A percentile compares a stretch with the other conserved stretches of the same genome.
Evolutionary conservation across 2,329 filamentous ascomycete species (phyloP).

Genomic region (Aspergillus ustus): DNA sequence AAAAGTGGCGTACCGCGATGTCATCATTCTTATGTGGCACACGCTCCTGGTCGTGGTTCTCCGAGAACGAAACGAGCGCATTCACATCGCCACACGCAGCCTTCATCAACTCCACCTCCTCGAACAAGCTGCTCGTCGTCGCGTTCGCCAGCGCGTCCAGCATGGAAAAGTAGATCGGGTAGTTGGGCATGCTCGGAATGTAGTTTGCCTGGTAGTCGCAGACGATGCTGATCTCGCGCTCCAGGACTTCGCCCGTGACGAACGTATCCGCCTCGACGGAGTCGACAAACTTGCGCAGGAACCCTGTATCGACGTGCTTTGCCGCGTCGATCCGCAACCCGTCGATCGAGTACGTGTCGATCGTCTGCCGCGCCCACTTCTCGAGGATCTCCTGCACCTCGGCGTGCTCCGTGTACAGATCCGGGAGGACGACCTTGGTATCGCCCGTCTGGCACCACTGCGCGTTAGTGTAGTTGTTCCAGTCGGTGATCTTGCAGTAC

Average conservation of each 20-base stretch:
- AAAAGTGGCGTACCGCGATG: slow-evolving; percentile 29
- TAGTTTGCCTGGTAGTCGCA: slow-evolving; percentile 47
- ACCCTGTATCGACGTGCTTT: slow-evolving; percentile 50
- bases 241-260: slow-evolving; percentile 52
- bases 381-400: slow-evolving; percentile 46
- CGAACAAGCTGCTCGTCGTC: slow-evolving; percentile 33
- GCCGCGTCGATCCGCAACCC: slow-evolving; percentile 57
- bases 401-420: slow-evolving; percentile 51
- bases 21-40: slow-evolving; percentile 60
- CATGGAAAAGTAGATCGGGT: slow-evolving; percentile 46
- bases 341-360: slow-evolving; percentile 53
- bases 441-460: slow-evolving; percentile 59
- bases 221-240: slow-evolving; percentile 42
- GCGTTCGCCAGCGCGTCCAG: slow-evolving; percentile 38
- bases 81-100: slow-evolving; percentile 46
- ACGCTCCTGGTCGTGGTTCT: slow-evolving; percentile 64
- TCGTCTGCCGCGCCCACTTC: slow-evolving; percentile 46
- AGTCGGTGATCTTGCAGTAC: slow-evolving; percentile 39
- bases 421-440: slow-evolving; percentile 51
- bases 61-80: slow-evolving; percentile 57
- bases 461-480: slow-evolving; percentile 39
- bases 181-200: slow-evolving; percentile 54
- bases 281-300: slow-evolving; percentile 44
- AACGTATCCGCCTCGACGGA: slow-evolving; percentile 42
- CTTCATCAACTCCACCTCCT: slow-evolving; percentile 31